Base-by-base conservation (phyloP, 148 eudicot species). In the Suaeda aralocaspica region DNA sequence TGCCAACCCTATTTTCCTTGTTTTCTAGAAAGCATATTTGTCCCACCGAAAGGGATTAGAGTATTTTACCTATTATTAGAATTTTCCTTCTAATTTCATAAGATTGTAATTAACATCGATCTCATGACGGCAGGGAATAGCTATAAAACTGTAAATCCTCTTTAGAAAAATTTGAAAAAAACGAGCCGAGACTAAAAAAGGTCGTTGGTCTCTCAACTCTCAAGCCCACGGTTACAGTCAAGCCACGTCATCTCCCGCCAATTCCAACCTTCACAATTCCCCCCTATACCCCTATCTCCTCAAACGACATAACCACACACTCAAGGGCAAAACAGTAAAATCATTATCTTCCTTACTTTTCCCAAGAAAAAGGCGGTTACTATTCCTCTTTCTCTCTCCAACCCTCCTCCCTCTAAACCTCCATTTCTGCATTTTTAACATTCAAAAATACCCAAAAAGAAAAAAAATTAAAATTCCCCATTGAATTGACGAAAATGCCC, bases 241-340 rank as follows among this genome's bases (percentile, higher is more conserved):
- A 25, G 59, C 85, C 91, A 83, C 91, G 88, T 79, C 71, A 72
- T 49, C 85, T 83, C 89, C 91, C 91, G 87, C 87, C 91, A 78
- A 55, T 49, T 76, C 61, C 21, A 14, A 72, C 12, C 16, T 15
- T 0, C 5, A 22, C 63, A 64, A n/a, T 15, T 53, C 33, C 82
- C 67, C 26, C 64, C 31, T 16, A 57, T 26, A 64, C 77, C 90
- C 79, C 51, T 33, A 11, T 0, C 0, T 36, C n/a, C 12, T 16
- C 46, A 31, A 8, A 29, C 48, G 10, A 5, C 12, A 2, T 2
- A 18, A 13, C 24, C 53, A 59, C 21, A 46, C 5, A 9, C n/a
- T 1, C 0, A 70, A 77, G 85, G 87, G 69, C 16, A 68, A 5
- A 65, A 21, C 4, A 11, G 86, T 84, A 76, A 76, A 31, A 25